Evolutionary conservation across 2,329 filamentous ascomycete genomes (phyloP).

Genomic region (Calonectria leucothoes): DNA sequence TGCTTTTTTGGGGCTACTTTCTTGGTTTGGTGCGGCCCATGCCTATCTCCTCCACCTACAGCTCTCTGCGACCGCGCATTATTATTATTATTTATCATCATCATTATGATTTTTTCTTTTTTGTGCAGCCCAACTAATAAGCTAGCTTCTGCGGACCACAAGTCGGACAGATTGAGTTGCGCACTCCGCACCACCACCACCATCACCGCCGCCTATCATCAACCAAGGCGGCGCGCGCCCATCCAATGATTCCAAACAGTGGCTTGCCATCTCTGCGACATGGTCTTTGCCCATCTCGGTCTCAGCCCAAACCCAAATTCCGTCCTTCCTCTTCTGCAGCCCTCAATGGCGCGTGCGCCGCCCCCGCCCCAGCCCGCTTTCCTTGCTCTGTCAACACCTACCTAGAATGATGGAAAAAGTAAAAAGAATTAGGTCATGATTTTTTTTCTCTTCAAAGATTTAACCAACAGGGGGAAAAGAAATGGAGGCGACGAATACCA

Average conservation of each 20-base stretch:
- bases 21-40: background rate
- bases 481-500: background rate
- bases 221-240: background rate
- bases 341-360: background rate
- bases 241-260: constrained; percentile 13
- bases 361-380: background rate
- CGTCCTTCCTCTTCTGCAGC: background rate
- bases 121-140: background rate
- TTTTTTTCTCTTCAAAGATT: background rate
- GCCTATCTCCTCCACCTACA: too few species aligned
- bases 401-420: background rate
- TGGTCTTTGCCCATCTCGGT: background rate
- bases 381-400: background rate
- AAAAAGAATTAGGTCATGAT: background rate
- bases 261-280: constrained; percentile 2
- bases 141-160: background rate
- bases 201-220: background rate
- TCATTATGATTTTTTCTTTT: background rate
- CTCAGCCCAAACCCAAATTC: background rate
- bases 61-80: background rate
- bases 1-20: background rate
- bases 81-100: too few species aligned
- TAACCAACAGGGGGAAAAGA: background rate
- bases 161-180: constrained; percentile 9
- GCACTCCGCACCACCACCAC: constrained; percentile 1